Evolutionary conservation across 805 yeast genomes (phyloP), one percentile per base, ranked within the genome.

Genomic region (Candida sanyiensis): DNA sequence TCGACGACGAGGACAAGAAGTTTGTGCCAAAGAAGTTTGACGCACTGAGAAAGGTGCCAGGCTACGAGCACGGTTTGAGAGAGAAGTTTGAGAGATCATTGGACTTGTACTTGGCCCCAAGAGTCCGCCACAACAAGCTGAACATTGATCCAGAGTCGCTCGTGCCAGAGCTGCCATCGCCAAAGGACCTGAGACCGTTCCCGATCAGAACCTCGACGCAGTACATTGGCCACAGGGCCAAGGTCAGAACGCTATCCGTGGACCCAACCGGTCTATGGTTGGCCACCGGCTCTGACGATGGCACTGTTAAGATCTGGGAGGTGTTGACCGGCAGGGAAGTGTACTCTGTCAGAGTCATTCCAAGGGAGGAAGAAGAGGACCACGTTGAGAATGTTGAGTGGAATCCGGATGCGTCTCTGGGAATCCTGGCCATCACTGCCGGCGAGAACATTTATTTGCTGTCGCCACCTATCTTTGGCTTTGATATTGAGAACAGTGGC

Each of bases 231-330:
- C 98, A 90, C 59, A 64, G 66, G 30, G 95, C 82, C 31, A 80
- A 80, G 53, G 80, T 93, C 35, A 80, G 98, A 60, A 71, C 90
- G 2, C 56, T 93, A 21, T 76, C 89, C 7, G 73, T 90, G 34
- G 95, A 90, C 58, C 95, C 96, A 36, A 70, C 79, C 23, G 98
- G 98, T 5, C 70, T 83, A 51, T 93, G 96, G 93, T 68, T 93
- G 40, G 98, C 98, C 16, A 93, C 98, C 4, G 98, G 97, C 42
- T 84, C 95, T 13, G 97, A 93, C 59, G 98, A 93, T 59, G 97
- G 97, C 39, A 75, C 89, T 13, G 89, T 93, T 6, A 75, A 96
- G 51, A 73, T 93, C n/a, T 93, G 98, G 97, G 98, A 93, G 66
- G 80, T 88, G 15, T 66, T 88, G 43, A 86, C 97, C 5, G 98